A percentile compares a stretch with the other conserved stretches of the same genome.
These are phyloP conservation scores for Leptographium wingfieldii DNA, from an alignment of 2,329 filamentous ascomycete genomes.

Conservation along the genomic window DNA sequence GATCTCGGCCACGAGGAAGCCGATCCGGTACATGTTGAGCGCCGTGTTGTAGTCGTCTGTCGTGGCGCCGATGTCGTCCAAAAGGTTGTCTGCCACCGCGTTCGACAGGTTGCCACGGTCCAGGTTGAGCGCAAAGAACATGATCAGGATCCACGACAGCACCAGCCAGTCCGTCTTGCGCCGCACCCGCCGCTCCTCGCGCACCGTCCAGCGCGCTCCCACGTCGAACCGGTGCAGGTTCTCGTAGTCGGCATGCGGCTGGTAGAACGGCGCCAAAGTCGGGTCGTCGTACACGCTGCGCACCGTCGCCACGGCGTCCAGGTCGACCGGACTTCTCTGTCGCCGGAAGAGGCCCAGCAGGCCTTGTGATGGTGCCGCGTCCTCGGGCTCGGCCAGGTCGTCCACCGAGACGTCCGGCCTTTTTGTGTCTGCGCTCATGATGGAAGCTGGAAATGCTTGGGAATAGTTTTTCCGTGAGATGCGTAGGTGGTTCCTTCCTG, in stretches of 20 bases:
- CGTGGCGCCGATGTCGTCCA: conserved; percentile 17
- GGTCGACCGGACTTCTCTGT: not conserved
- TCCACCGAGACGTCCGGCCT: not conserved
- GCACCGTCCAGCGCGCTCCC: conserved; percentile 33
- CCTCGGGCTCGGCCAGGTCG: conserved; percentile 3
- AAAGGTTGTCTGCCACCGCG: conserved; percentile 22
- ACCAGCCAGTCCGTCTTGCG: conserved; percentile 29
- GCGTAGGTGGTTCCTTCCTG: no score
- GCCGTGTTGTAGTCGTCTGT: conserved; percentile 36
- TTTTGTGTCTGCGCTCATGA: not conserved
- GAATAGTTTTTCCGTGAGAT: no score
- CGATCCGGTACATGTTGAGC: conserved; percentile 35
- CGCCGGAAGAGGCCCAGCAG: not conserved
- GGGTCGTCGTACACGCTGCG: conserved; percentile 7
- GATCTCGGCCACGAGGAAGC: conserved; percentile 41
- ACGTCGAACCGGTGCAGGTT: conserved; percentile 43
- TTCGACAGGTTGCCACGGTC: conserved; percentile 24
- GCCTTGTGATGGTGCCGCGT: not conserved
- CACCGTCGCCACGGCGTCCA: conserved; percentile 1
- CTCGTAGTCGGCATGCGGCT: conserved; percentile 27
- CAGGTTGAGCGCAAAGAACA: conserved; percentile 24
- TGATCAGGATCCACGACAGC: conserved; percentile 21
- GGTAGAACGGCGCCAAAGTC: not conserved
- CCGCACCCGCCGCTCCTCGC: conserved; percentile 13
- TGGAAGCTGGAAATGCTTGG: not conserved